phyloP scores from a whole-genome alignment of 164 flowering plant species.

The Chimonanthus salicifolius region DNA sequence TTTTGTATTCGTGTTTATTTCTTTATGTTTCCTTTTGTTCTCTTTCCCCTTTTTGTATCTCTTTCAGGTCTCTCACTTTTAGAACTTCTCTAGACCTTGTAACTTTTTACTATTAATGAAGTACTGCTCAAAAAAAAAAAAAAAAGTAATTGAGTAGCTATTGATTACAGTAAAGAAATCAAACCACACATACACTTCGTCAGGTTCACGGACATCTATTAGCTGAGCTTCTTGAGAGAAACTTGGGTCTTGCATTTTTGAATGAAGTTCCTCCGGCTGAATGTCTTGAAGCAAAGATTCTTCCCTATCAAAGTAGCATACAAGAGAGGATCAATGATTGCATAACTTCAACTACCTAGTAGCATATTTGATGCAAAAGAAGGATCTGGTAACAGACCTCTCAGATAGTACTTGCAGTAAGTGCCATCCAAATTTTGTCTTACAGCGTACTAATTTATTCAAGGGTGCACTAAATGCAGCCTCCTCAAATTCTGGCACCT shows the following conservation, averaged over 20 bases:
- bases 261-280: conserved; percentile 64
- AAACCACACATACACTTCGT: conserved; percentile 67
- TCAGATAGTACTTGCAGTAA: conserved; percentile 88
- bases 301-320: conserved; percentile 41
- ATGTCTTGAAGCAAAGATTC: conserved; percentile 56
- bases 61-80: too few species aligned
- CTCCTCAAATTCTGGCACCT: conserved; percentile 97
- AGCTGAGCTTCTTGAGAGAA: conserved; percentile 75
- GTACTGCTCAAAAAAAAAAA: too few species aligned
- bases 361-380: background rate
- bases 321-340: conserved; percentile 2
- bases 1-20: too few species aligned
- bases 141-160: too few species aligned
- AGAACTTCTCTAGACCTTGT: too few species aligned
- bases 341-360: conserved; percentile 2
- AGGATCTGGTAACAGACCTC: conserved; percentile 38
- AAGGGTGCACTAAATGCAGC: conserved; percentile 78
- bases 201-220: conserved; percentile 94
- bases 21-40: too few species aligned
- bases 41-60: too few species aligned
- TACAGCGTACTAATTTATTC: conserved; percentile 67
- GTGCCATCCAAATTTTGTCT: conserved; percentile 92
- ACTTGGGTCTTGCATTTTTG: conserved; percentile 73
- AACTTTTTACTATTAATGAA: too few species aligned
- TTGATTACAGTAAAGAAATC: too few species aligned